phyloP scores from a whole-genome alignment of 2,329 filamentous ascomycete genomes.

The Fusarium anthophilum region DNA sequence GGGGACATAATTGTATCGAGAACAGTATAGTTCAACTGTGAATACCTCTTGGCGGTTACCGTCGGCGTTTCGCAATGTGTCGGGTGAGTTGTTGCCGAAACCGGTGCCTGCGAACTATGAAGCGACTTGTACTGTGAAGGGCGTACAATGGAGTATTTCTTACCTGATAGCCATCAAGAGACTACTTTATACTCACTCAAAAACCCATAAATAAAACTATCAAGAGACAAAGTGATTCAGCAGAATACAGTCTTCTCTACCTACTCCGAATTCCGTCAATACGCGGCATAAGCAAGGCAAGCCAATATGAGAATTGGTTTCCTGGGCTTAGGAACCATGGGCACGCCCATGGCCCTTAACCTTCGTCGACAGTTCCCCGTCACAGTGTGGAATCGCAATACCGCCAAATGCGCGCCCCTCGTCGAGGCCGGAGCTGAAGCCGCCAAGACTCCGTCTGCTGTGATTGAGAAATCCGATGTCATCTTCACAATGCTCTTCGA shows the following conservation, averaged over 20 bases:
- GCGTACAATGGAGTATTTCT: neutral
- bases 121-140: neutral
- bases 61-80: neutral
- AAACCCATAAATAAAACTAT: fast-evolving
- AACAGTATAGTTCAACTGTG: neutral
- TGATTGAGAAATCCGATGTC: neutral
- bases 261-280: neutral
- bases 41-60: neutral
- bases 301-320: neutral
- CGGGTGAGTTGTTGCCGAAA: neutral
- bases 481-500: neutral
- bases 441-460: neutral
- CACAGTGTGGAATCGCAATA: neutral
- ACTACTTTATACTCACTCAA: too few relatives aligned
- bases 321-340: neutral
- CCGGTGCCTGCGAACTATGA: fast-evolving
- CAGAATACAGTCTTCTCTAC: fast-evolving
- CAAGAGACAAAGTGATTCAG: fast-evolving
- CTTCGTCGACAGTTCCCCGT: neutral
- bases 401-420: neutral
- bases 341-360: neutral
- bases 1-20: neutral
- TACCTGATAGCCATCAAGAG: too few relatives aligned
- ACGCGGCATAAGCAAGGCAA: fast-evolving
- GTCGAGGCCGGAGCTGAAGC: neutral